These are phyloP conservation scores for Lepidopterella palustris DNA, from an alignment of 495 filamentous ascomycete genomes.

Conservation along the genomic window DNA sequence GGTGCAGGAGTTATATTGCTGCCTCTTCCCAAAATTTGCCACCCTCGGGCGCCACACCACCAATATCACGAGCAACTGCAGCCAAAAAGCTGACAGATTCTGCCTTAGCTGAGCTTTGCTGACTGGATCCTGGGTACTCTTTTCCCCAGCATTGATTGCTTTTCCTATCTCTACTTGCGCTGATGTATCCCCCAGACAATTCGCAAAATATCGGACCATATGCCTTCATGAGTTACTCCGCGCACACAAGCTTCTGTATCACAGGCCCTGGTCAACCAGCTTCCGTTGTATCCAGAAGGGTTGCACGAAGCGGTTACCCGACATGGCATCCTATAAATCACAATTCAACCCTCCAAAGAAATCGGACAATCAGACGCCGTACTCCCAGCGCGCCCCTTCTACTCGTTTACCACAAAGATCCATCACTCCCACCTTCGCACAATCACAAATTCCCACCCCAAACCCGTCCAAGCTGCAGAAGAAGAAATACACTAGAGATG, in stretches of 20 bases:
- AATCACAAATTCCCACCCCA: constrained; percentile 16
- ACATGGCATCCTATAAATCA: constrained; percentile 34
- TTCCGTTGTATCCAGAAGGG: constrained; percentile 13
- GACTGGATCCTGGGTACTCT: constrained; percentile 16
- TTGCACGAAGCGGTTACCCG: constrained; percentile 27
- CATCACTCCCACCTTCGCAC: constrained; percentile 19
- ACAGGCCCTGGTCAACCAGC: constrained; percentile 23
- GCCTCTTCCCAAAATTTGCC: constrained; percentile 21
- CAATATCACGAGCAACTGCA: constrained; percentile 9
- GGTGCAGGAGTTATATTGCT: constrained; percentile 13
- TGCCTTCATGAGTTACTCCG: constrained; percentile 31
- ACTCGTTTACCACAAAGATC: constrained; percentile 26
- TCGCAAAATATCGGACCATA: constrained; percentile 14
- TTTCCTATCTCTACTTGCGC: constrained; percentile 4
- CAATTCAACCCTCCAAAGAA: constrained; percentile 24
- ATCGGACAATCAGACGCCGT: constrained; percentile 22
- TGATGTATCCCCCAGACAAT: constrained; percentile 9
- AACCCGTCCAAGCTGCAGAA: constrained; percentile 26
- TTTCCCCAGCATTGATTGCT: constrained; percentile 12
- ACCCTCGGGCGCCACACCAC: constrained; percentile 22
- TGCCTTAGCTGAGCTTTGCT: constrained; percentile 25
- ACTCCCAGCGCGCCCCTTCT: constrained; percentile 14
- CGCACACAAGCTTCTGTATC: constrained; percentile 19
- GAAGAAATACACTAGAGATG: constrained; percentile 23
- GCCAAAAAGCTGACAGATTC: constrained; percentile 1